phyloP scores from a whole-genome alignment of 2,329 filamentous ascomycete genomes.

The Lasiodiplodia citricola region DNA sequence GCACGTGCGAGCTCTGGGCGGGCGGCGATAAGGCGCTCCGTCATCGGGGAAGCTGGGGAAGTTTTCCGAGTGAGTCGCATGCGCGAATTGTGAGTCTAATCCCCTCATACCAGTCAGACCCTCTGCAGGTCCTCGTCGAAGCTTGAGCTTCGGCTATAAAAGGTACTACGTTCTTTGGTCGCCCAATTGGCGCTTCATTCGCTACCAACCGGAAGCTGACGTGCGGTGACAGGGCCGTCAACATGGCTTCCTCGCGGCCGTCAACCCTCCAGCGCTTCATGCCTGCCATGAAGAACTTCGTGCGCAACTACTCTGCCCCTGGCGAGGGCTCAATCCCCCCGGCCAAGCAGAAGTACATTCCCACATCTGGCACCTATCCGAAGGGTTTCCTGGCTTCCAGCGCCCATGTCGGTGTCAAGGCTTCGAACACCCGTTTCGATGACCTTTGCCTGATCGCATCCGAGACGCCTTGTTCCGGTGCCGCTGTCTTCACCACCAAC shows the following conservation, averaged over 20 bases:
- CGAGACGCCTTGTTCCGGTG: constrained; percentile 81
- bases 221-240: constrained; percentile 15
- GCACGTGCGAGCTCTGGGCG: constrained; percentile 3
- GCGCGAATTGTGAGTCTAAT: constrained; percentile 13
- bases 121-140: background rate
- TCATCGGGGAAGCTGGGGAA: constrained; percentile 19
- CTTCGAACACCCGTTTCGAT: constrained; percentile 86
- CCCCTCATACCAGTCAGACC: background rate
- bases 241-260: constrained; percentile 25
- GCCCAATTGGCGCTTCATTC: constrained; percentile 1
- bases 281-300: constrained; percentile 41
- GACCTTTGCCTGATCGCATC: constrained; percentile 90
- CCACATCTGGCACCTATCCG: constrained; percentile 83
- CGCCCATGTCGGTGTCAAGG: constrained; percentile 91
- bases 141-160: constrained; percentile 17
- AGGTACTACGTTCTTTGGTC: background rate
- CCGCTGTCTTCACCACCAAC: constrained; percentile 96
- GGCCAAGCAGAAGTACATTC: constrained; percentile 89
- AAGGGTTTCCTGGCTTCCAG: constrained; percentile 87
- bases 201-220: constrained; percentile 3
- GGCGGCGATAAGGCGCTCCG: constrained; percentile 23
- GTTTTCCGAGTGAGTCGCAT: constrained; percentile 18
- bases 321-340: constrained; percentile 68
- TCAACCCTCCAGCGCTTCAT: constrained; percentile 31
- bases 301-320: constrained; percentile 65